Evolutionary conservation across 345 rosid species (phyloP), one percentile per base, ranked within the genome.

Genomic region (Noccaea bulbosa): DNA sequence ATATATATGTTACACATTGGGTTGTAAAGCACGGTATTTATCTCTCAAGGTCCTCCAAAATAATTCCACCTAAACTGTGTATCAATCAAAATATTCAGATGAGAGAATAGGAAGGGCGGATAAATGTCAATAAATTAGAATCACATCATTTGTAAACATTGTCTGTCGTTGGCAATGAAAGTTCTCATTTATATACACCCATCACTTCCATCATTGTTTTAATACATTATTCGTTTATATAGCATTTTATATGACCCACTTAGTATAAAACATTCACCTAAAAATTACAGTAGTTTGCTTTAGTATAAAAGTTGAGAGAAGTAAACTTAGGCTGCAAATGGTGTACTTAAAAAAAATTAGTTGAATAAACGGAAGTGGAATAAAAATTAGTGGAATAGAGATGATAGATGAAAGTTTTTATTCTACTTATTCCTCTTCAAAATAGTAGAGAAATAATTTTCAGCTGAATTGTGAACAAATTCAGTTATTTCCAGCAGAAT

Each of bases 81-180:
- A 38, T 37, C 15, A 47, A 32, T 47, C 10, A 46, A 15, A 46
- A 15, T 34, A 63, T 48, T 64, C 20, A 64, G 57, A 35, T 24
- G 46, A 48, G 47, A 14, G 1, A 27, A 20, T 11, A 37, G 8
- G 12, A 47, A 37, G n/a, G 20, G 57, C 37, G 47, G 16, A 37
- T 22, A 8, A 16, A 46, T 46, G 51, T 49, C 69, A 64, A 64
- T 64, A 48, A 64, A 49, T 64, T 7, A 12, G 22, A 37, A 48
- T 49, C 69, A 38, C 69, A 64, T 64, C 46, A 64, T 12, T 17
- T 17, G 57, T 48, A 20, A 37, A 64, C 45, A 17, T 48, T 64
- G 69, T 64, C 69, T 64, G 69, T 49, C 57, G 69, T 63, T 64
- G 57, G 47, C 57, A 37, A 45, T 64, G 35, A 17, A 64, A 48